Conservation (phyloP, 495 filamentous ascomycete genomes). For the Tuber borchii region DNA sequence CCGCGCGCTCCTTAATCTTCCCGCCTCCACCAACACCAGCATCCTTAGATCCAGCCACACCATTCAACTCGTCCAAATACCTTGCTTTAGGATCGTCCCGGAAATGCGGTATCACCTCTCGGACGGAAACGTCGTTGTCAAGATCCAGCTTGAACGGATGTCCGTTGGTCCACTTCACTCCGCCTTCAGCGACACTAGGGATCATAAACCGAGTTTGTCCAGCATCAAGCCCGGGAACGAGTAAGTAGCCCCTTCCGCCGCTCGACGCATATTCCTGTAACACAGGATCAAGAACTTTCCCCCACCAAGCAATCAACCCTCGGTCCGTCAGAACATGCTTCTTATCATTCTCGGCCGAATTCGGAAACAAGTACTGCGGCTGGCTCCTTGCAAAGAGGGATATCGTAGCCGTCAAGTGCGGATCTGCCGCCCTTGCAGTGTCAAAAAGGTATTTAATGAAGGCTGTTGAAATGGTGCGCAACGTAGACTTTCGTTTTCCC, state of each 20-base stretch:
- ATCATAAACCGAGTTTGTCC: constrained; percentile 64
- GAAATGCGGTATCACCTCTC: constrained; percentile 73
- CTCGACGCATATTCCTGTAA: constrained; percentile 47
- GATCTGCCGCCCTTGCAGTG: constrained; percentile 59
- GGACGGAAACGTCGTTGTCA: constrained; percentile 56
- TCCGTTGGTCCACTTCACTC: constrained; percentile 50
- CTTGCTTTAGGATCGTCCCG: constrained; percentile 95
- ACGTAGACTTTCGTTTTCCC: constrained; percentile 50
- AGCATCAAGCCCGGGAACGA: constrained; percentile 76
- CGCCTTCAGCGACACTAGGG: constrained; percentile 46
- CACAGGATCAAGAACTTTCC: constrained; percentile 72
- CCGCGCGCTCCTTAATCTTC: constrained; percentile 48
- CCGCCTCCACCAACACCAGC: constrained; percentile 45
- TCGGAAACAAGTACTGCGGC: constrained; percentile 89
- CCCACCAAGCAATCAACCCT: constrained; percentile 92
- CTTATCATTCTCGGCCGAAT: constrained; percentile 70
- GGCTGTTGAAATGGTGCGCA: constrained; percentile 62
- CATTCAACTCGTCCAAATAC: constrained; percentile 82
- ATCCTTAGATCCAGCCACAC: constrained; percentile 49
- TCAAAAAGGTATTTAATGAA: constrained; percentile 71
- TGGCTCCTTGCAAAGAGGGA: constrained; percentile 91
- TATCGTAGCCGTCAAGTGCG: constrained; percentile 55
- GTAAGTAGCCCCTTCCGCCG: constrained; percentile 62
- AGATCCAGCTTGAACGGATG: constrained; percentile 54
- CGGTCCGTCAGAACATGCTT: constrained; percentile 95